Evolutionary conservation across 306 rosid species (phyloP).

Genomic region (Lotus japonicus): DNA sequence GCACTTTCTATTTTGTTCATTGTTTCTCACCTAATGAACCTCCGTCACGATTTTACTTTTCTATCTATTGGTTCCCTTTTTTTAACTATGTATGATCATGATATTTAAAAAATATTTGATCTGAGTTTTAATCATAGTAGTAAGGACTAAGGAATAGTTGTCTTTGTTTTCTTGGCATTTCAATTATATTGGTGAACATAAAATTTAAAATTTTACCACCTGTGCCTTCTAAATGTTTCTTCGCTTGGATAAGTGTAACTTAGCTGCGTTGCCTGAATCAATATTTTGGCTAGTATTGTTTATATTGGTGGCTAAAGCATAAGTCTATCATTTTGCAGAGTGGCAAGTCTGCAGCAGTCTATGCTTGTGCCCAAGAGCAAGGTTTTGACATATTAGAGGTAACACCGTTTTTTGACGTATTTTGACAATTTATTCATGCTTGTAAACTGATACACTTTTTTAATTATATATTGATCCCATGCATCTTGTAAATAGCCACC

Average conservation of each 20-base stretch:
- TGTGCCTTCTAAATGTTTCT: not conserved
- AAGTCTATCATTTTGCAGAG: slow-evolving; percentile 52
- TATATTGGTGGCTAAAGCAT: slow-evolving; percentile 21
- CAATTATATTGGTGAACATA: not conserved
- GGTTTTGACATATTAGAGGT: slow-evolving; percentile 87
- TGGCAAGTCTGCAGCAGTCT: slow-evolving; percentile 94
- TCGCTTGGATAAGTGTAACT: not conserved
- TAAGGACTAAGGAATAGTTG: not conserved
- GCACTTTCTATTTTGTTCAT: not conserved
- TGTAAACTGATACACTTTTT: slow-evolving; percentile 5
- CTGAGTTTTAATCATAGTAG: not conserved
- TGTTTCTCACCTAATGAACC: not conserved
- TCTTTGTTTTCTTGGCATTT: not conserved
- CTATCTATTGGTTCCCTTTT: not conserved
- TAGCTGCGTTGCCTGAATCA: not conserved
- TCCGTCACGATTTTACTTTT: not conserved
- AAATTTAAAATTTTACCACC: not conserved
- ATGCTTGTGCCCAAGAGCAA: slow-evolving; percentile 94
- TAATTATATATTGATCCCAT: slow-evolving; percentile 6
- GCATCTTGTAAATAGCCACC: slow-evolving; percentile 6
- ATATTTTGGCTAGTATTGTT: not conserved
- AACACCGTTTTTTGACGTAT: slow-evolving; percentile 9
- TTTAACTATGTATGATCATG: not conserved
- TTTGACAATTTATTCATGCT: slow-evolving; percentile 1
- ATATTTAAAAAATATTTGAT: not conserved